These are phyloP conservation scores for Tympanopsis confertula DNA, from an alignment of 2,329 filamentous ascomycete genomes.

Conservation along the genomic window DNA sequence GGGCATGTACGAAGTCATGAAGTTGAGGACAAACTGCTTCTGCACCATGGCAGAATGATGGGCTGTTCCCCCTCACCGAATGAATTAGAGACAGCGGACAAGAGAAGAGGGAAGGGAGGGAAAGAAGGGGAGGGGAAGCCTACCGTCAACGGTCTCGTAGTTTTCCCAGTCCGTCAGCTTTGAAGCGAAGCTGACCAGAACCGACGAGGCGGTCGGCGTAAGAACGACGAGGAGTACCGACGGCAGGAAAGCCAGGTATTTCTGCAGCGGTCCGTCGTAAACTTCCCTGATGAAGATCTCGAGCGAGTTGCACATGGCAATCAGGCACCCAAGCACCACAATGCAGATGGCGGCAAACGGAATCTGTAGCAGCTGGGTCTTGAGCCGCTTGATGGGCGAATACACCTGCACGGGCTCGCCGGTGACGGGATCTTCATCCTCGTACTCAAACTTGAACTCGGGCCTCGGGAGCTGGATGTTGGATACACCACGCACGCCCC, in stretches of 20 bases:
- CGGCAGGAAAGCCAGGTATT: constrained; percentile 66
- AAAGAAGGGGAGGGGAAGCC: constrained; percentile 3
- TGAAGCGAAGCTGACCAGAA: constrained; percentile 68
- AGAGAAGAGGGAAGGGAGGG: not conserved
- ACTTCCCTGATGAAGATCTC: constrained; percentile 60
- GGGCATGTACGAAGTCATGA: constrained; percentile 87
- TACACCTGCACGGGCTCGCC: constrained; percentile 52
- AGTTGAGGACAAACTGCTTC: constrained; percentile 93
- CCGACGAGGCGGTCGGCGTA: constrained; percentile 65
- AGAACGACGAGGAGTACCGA: constrained; percentile 75
- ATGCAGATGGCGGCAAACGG: constrained; percentile 20
- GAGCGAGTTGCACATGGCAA: constrained; percentile 13
- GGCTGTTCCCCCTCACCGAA: constrained; percentile 27
- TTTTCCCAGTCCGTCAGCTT: constrained; percentile 77
- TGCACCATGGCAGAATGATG: constrained; percentile 76
- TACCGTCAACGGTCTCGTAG: constrained; percentile 72
- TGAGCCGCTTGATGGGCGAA: constrained; percentile 47
- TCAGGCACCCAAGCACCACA: not conserved
- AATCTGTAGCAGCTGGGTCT: constrained; percentile 52
- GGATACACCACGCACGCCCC: constrained; percentile 79
- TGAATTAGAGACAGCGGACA: not conserved
- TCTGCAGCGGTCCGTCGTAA: constrained; percentile 51
- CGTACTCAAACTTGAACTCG: constrained; percentile 70
- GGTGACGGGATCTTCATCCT: constrained; percentile 64
- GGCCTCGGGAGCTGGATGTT: constrained; percentile 66